phyloP scores from a whole-genome alignment of 768 basidiomycete species.

The Lactarius sanguifluus region DNA sequence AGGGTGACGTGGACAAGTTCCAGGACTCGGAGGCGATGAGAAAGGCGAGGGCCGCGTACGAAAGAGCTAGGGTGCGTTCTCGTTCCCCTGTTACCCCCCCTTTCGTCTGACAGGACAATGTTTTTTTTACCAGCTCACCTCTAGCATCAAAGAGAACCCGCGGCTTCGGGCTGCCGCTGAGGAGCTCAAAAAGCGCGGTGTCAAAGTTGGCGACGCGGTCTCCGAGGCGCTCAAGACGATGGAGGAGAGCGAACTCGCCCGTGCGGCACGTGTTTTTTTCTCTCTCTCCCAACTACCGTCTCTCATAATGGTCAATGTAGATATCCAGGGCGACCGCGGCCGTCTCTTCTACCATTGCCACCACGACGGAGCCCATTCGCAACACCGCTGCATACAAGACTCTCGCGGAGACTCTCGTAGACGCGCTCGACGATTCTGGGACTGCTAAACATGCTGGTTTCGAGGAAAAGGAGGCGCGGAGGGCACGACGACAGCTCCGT shows the following conservation, averaged over 20 bases:
- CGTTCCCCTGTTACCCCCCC: background rate
- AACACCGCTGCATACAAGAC: slow-evolving; percentile 95
- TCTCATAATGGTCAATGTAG: slow-evolving; percentile 40
- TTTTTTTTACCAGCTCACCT: slow-evolving; percentile 62
- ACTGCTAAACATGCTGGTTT: slow-evolving; percentile 94
- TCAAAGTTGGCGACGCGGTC: slow-evolving; percentile 93
- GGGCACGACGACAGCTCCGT: slow-evolving; percentile 74
- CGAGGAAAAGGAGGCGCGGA: slow-evolving; percentile 89
- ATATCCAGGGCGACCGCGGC: slow-evolving; percentile 84
- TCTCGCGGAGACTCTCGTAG: slow-evolving; percentile 82
- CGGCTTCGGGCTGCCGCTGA: slow-evolving; percentile 88
- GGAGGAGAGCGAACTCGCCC: slow-evolving; percentile 93
- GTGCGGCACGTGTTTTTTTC: slow-evolving; percentile 51
- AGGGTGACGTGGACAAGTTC: slow-evolving; percentile 95
- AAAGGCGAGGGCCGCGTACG: slow-evolving; percentile 86
- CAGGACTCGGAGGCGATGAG: slow-evolving; percentile 98
- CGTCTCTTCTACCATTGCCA: slow-evolving; percentile 80
- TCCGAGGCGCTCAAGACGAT: slow-evolving; percentile 86
- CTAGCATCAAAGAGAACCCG: slow-evolving; percentile 96
- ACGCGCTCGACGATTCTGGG: slow-evolving; percentile 91
- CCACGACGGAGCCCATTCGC: slow-evolving; percentile 94
- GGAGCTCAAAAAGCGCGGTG: slow-evolving; percentile 84
- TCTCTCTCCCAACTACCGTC: background rate
- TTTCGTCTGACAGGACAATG: slow-evolving; percentile 10
- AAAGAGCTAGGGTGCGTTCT: slow-evolving; percentile 82